Percentiles rank a stretch among this genome's conserved stretches.
Evolutionary conservation across 2,329 filamentous ascomycete species (phyloP).

Genomic region (Fusarium brevicatenulatum): DNA sequence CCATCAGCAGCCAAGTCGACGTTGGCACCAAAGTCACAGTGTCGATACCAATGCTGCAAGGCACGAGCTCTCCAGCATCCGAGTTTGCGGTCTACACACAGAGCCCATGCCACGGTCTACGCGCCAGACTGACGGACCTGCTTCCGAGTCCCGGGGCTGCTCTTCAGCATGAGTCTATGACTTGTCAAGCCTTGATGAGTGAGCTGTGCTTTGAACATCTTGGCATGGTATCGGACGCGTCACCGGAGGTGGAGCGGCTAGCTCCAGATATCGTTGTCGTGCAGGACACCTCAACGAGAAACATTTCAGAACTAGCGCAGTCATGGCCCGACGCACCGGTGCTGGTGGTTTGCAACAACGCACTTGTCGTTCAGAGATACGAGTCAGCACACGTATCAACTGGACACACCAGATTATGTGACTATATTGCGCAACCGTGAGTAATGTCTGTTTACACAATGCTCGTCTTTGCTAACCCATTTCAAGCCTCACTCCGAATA

Average conservation of each 20-base stretch:
- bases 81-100: not conserved
- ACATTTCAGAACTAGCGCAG: not conserved
- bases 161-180: not conserved
- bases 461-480: not conserved
- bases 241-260: not conserved
- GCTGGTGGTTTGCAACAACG: conserved; percentile 47
- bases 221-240: not conserved
- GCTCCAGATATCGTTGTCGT: conserved; percentile 43
- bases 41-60: conserved; percentile 41
- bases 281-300: not conserved
- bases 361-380: conserved; percentile 42
- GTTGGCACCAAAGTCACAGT: conserved; percentile 51
- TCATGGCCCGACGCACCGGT: conserved; percentile 14
- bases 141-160: accelerated
- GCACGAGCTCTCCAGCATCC: not conserved
- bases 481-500: conserved; percentile 48
- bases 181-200: not conserved
- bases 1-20: conserved; percentile 58
- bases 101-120: not conserved
- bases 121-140: not conserved
- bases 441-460: conserved; percentile 1
- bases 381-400: conserved; percentile 23
- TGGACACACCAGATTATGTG: conserved; percentile 36
- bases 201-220: conserved; percentile 3
- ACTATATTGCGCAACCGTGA: conserved; percentile 52